These are phyloP conservation scores for Bidens hawaiensis DNA, from an alignment of 140 eudicot species.

Conservation along the genomic window DNA sequence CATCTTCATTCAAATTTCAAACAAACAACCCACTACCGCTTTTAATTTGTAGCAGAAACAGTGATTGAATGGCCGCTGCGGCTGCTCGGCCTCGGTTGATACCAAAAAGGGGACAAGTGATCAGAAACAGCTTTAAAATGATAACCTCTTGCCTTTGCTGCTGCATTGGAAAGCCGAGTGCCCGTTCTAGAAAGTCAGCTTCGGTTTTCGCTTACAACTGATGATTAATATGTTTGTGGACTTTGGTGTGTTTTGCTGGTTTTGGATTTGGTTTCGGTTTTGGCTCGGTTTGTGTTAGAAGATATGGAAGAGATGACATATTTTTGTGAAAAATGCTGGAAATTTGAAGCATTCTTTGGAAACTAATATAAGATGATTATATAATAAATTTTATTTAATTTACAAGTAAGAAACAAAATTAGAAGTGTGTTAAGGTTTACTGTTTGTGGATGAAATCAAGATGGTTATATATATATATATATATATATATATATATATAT, in stretches of 20 bases:
- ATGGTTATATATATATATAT: no score
- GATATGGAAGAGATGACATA: background rate
- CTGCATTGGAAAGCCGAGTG: background rate
- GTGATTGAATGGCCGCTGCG: background rate
- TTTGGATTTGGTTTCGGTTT: no score
- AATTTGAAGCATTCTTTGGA: background rate
- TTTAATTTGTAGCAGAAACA: no score
- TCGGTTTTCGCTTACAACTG: background rate
- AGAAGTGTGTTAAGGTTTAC: background rate
- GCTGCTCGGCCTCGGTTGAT: conserved; percentile 11
- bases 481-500: no score
- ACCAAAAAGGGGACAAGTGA: conserved; percentile 25
- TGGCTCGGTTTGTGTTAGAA: background rate
- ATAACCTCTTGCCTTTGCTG: background rate
- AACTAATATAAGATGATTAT: background rate
- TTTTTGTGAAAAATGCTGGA: background rate
- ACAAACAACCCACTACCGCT: no score
- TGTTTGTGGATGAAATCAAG: background rate
- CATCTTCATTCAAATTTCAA: no score
- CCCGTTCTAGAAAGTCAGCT: conserved; percentile 6
- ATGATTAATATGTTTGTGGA: background rate
- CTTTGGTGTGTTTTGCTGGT: no score
- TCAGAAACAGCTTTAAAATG: conserved; percentile 11
- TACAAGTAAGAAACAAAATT: background rate
- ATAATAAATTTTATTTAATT: no score